Evolutionary conservation across 768 basidiomycete species (phyloP), one percentile per base, ranked within the genome.

Genomic region (Boletus bicolor): DNA sequence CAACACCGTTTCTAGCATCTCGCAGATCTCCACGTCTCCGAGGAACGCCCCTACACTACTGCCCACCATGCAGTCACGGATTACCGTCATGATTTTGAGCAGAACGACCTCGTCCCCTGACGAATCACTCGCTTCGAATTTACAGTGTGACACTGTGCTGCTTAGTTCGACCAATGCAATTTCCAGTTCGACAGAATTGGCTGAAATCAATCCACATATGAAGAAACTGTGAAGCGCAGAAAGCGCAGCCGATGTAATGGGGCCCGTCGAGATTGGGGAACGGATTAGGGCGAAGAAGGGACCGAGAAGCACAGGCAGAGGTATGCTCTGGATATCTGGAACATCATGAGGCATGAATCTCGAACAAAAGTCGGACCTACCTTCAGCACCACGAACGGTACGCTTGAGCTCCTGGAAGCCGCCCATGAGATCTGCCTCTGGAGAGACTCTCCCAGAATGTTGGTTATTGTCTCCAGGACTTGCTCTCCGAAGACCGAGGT

Each of bases 21-120:
- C 97, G 68, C 97, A 99, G 15, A 98, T 87, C 68, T 94, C 93
- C 51, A 97, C 83, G 64, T 99, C 96, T 28, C 91, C 92, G 36
- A 98, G 79, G 10, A 78, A 76, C n/a, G 73, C 69, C 1, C 91
- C 88, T 30, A 91, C 83, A 54, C 72, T 75, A 54, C 68, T 72
- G 50, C 84, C 79, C 60, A 87, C 86, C 59, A 97, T 77, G 64
- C 89, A 88, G 60, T 90, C 85, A 58, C 91, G 84, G 50, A 96
- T 93, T 17, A 98, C 86, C 8, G 86, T 82, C 78, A 98, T 84
- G 56, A 98, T 93, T 70, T 86, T 91, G 60, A 96, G 80, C 7
- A 98, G 78, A 9, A 98, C 95, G 8, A 97, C 90, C 71, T 99
- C 97, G 72, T 99, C 97, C 6, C 93, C 91, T n/a, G 94, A 93